Evolutionary conservation across 139 green algal genomes (phyloP).

Genomic region (Trebouxia sp.): DNA sequence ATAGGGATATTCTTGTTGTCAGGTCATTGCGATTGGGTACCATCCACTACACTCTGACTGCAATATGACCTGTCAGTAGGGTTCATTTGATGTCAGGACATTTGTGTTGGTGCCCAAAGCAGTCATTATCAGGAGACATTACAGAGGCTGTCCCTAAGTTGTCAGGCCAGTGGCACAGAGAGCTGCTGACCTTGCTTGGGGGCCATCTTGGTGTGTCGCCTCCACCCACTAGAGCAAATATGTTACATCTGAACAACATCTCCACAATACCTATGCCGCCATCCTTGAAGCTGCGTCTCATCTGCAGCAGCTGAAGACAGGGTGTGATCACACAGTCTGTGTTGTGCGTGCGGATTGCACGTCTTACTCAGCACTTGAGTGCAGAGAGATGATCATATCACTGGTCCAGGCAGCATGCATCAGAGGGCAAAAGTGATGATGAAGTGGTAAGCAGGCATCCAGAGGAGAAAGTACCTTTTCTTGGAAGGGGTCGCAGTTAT

Average conservation of each 20-base stretch:
- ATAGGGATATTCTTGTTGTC: no score
- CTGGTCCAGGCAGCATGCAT: neutral
- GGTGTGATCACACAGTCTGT: neutral
- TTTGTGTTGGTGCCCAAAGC: no score
- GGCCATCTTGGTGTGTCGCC: conserved; percentile 78
- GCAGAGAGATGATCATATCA: neutral
- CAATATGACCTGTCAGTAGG: no score
- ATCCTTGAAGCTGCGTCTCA: conserved; percentile 79
- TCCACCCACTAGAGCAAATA: conserved; percentile 93
- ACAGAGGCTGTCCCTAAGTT: no score
- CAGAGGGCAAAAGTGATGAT: neutral
- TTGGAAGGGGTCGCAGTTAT: conserved; percentile 91
- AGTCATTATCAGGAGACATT: no score
- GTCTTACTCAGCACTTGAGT: neutral
- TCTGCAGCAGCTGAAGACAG: no score
- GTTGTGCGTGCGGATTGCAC: neutral
- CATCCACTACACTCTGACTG: neutral
- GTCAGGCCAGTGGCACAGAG: neutral
- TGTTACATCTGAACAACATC: conserved; percentile 97
- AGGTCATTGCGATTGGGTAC: no score
- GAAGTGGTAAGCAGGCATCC: no score
- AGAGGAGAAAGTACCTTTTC: conserved; percentile 85
- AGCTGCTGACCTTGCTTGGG: conserved; percentile 72
- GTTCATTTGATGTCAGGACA: no score
- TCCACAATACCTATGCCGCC: conserved; percentile 85